Evolutionary conservation across 441 rosid genomes (phyloP).

Genomic region (Aquilaria agallochum): DNA sequence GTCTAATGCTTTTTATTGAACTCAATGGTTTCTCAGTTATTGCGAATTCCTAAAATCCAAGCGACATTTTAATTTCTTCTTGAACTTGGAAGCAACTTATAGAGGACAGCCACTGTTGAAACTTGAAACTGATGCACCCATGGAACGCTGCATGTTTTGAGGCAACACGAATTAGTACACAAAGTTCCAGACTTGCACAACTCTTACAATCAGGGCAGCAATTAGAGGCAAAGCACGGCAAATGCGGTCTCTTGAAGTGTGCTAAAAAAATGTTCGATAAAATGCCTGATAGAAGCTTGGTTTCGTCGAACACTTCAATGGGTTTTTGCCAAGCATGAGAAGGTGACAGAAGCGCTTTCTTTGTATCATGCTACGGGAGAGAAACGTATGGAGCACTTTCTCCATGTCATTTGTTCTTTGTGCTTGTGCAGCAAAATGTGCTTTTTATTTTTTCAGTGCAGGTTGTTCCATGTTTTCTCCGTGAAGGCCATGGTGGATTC

Average conservation of each 20-base stretch:
- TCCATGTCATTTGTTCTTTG: conserved; percentile 65
- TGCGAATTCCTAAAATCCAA: too few relatives aligned
- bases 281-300: conserved; percentile 59
- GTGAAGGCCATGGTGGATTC: conserved; percentile 44
- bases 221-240: conserved; percentile 36
- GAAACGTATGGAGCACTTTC: conserved; percentile 42
- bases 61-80: too few relatives aligned
- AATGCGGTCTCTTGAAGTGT: conserved; percentile 33
- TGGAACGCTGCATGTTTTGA: too few relatives aligned
- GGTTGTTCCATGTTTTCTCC: conserved; percentile 59
- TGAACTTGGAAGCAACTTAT: too few relatives aligned
- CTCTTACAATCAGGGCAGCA: conserved; percentile 33
- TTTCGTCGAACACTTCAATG: conserved; percentile 77
- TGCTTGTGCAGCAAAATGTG: conserved; percentile 45
- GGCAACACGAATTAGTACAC: background rate
- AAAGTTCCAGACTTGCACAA: conserved; percentile 30
- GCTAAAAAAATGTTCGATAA: conserved; percentile 71
- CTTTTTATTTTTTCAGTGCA: conserved; percentile 34
- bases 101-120: too few relatives aligned
- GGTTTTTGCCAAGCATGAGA: conserved; percentile 34
- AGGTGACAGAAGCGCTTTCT: conserved; percentile 42
- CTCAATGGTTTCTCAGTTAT: too few relatives aligned
- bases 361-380: conserved; percentile 47
- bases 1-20: too few relatives aligned
- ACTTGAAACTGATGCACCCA: too few relatives aligned